phyloP scores from a whole-genome alignment of 805 yeast genomes.

The Suhomyces xylopsoci region DNA sequence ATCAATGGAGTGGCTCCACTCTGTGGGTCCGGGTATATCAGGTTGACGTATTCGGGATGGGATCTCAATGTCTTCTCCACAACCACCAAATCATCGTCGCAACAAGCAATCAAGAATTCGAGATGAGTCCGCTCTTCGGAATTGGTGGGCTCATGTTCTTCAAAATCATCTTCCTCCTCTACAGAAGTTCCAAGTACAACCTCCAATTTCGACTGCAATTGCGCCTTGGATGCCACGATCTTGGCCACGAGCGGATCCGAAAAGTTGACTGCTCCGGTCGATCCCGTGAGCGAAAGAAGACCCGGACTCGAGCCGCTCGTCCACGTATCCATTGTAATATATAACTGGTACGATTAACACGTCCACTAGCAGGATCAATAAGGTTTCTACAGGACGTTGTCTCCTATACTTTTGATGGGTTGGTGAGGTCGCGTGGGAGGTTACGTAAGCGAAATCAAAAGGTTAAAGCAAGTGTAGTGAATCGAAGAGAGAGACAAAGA shows the following conservation, averaged over 20 bases:
- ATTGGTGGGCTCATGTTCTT: background rate
- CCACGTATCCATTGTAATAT: constrained; percentile 24
- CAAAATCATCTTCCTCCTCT: background rate
- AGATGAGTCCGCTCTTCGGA: constrained; percentile 9
- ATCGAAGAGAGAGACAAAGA: background rate
- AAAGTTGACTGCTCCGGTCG: constrained; percentile 12
- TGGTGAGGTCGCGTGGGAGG: background rate
- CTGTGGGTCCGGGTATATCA: constrained; percentile 21
- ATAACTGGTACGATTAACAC: background rate
- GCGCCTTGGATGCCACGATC: constrained; percentile 26
- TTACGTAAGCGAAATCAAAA: background rate
- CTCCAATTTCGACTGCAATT: constrained; percentile 10
- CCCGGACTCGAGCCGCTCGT: constrained; percentile 7
- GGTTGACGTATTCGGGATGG: constrained; percentile 19
- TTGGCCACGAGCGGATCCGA: constrained; percentile 27
- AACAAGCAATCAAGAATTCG: constrained; percentile 30
- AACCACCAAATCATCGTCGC: constrained; percentile 37
- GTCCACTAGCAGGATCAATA: background rate
- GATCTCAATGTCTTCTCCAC: constrained; percentile 24
- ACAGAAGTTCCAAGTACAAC: background rate
- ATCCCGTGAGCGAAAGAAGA: constrained; percentile 6
- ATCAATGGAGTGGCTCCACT: constrained; percentile 37
- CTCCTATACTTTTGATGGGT: background rate
- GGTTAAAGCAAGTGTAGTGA: background rate
- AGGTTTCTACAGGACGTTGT: background rate